Evolutionary conservation across 2,329 filamentous ascomycete genomes (phyloP).

Genomic region (Pyrenochaeta sp.): DNA sequence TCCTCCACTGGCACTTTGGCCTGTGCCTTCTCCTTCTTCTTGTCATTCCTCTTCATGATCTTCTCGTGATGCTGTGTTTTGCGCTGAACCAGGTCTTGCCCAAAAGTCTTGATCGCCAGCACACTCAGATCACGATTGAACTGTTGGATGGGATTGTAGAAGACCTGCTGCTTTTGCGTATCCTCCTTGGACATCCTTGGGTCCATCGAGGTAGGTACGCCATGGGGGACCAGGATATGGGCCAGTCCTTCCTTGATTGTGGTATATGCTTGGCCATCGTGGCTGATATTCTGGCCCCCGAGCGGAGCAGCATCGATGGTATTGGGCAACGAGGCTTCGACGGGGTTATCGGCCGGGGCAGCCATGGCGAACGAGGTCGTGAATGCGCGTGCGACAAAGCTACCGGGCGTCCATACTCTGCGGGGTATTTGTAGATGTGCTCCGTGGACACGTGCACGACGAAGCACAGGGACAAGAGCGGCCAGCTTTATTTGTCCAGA

Average conservation of each 20-base stretch:
- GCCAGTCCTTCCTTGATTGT: constrained; percentile 73
- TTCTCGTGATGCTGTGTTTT: constrained; percentile 55
- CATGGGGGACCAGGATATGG: constrained; percentile 68
- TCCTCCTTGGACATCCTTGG: constrained; percentile 58
- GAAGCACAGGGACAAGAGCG: constrained; percentile 10
- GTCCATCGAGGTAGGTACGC: constrained; percentile 57
- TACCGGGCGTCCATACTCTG: constrained; percentile 38
- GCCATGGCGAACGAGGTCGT: constrained; percentile 27
- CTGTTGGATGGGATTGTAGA: constrained; percentile 99
- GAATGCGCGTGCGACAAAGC: constrained; percentile 26
- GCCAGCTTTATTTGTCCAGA: constrained; percentile 27
- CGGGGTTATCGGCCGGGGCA: constrained; percentile 17
- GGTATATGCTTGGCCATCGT: constrained; percentile 63
- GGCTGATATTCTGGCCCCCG: constrained; percentile 44
- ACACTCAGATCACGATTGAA: constrained; percentile 97
- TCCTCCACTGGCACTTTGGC: too few species aligned
- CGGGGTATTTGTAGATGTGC: constrained; percentile 14
- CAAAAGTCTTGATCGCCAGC: constrained; percentile 88
- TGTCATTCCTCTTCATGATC: constrained; percentile 39
- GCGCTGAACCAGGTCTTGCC: constrained; percentile 68
- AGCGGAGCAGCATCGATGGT: constrained; percentile 38
- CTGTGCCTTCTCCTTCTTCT: constrained; percentile 28
- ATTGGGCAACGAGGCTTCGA: constrained; percentile 12
- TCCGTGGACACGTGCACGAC: constrained; percentile 31
- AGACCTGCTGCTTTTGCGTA: constrained; percentile 75